phyloP scores from a whole-genome alignment of 257 asterid species.

The Nicotiana sylvestris region DNA sequence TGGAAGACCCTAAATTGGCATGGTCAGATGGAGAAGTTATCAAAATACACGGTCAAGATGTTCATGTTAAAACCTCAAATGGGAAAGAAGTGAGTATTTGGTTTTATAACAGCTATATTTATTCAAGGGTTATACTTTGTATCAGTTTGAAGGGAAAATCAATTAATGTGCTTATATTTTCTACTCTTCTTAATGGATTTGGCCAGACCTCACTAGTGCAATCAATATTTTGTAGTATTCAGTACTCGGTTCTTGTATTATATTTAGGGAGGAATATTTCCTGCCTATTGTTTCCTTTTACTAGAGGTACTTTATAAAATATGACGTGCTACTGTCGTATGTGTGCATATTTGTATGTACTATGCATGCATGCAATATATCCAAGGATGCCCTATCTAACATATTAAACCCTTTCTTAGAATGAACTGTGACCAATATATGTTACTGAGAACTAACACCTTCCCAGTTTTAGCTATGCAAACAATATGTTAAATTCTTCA shows the following conservation, averaged over 20 bases:
- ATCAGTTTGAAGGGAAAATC: not conserved
- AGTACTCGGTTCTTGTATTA: not conserved
- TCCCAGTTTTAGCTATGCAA: not conserved
- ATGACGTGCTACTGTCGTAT: not conserved
- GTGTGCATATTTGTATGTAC: not conserved
- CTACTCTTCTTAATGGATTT: not conserved
- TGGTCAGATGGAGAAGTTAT: conserved; percentile 93
- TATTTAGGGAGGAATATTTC: not conserved
- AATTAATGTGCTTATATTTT: not conserved
- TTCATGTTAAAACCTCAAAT: conserved; percentile 71
- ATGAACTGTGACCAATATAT: not conserved
- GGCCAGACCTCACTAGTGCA: not conserved
- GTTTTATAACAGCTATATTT: not conserved
- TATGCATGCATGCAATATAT: conserved; percentile 2
- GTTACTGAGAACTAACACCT: not conserved
- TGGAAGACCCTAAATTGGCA: conserved; percentile 88
- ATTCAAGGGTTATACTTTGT: not conserved
- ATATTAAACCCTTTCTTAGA: not conserved
- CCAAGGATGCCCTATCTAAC: not conserved
- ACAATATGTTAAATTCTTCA: not conserved
- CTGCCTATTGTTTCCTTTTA: not conserved
- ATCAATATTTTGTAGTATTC: not conserved
- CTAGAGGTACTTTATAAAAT: not conserved
- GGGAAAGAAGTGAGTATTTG: conserved; percentile 68
- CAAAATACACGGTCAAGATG: conserved; percentile 74